These are phyloP conservation scores for Bryoglossum gracile DNA, from an alignment of 495 filamentous ascomycete genomes.

Conservation along the genomic window DNA sequence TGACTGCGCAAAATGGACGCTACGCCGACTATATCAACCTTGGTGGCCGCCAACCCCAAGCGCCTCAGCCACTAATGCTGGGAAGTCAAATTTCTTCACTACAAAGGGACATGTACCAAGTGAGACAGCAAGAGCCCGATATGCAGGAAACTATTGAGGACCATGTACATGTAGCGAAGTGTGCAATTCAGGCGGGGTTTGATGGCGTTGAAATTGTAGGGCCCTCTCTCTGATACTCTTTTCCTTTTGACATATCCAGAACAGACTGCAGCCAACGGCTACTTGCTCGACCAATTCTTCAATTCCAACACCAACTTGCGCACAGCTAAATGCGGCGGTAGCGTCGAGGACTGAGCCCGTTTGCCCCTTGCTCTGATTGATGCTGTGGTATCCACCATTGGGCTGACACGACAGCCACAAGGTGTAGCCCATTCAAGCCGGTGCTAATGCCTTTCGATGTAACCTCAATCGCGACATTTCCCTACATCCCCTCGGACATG, in stretches of 20 bases:
- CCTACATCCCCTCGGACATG: constrained; percentile 37
- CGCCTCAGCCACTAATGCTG: constrained; percentile 9
- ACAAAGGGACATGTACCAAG: constrained; percentile 5
- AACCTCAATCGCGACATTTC: constrained; percentile 36
- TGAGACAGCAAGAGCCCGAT: constrained; percentile 30
- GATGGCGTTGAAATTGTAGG: constrained; percentile 54
- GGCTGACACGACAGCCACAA: constrained; percentile 52
- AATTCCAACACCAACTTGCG: constrained; percentile 55
- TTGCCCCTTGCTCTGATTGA: constrained; percentile 55
- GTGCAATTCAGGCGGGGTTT: constrained; percentile 59
- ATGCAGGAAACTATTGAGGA: constrained; percentile 34
- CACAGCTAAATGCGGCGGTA: constrained; percentile 61
- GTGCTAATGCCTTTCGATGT: constrained; percentile 38
- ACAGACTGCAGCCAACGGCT: constrained; percentile 54
- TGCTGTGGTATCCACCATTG: constrained; percentile 46
- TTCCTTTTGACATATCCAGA: too few relatives aligned
- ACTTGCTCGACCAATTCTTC: constrained; percentile 65
- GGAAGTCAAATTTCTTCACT: constrained; percentile 5
- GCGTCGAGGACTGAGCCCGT: constrained; percentile 57
- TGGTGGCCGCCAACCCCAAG: constrained; percentile 16
- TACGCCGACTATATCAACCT: constrained; percentile 10
- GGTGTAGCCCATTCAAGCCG: constrained; percentile 51
- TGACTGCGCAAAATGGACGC: constrained; percentile 5
- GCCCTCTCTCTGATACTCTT: background rate
- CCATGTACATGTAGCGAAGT: constrained; percentile 43